Percentiles rank a stretch among this genome's conserved stretches.
phyloP scores from a whole-genome alignment of 352 stramenopile genomes.

The Phytophthora multivora region DNA sequence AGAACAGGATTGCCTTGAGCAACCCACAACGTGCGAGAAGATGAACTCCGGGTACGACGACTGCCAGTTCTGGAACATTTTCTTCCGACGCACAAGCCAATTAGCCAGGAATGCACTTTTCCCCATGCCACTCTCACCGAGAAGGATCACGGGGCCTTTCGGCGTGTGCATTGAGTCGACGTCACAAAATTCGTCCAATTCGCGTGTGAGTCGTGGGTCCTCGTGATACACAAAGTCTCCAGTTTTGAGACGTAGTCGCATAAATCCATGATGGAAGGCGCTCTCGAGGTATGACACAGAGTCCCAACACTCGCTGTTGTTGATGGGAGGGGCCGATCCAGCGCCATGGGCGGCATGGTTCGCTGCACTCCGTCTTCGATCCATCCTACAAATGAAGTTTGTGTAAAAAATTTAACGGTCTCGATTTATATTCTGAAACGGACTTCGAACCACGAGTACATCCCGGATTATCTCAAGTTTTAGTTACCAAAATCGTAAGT shows the following conservation, averaged over 20 bases:
- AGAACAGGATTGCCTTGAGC: constrained; percentile 83
- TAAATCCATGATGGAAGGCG: constrained; percentile 83
- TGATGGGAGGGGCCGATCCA: constrained; percentile 12
- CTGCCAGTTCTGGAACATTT: constrained; percentile 88
- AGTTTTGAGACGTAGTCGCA: constrained; percentile 67
- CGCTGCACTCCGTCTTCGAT: constrained; percentile 24
- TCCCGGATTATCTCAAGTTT: too few species aligned
- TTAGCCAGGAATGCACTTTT: constrained; percentile 84
- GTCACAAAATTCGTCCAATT: constrained; percentile 86
- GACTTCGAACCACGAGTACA: neutral
- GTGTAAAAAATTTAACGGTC: neutral
- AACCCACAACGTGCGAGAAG: constrained; percentile 92
- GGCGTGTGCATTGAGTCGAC: constrained; percentile 85
- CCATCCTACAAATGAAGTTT: constrained; percentile 6
- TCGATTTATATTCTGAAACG: constrained; percentile 14
- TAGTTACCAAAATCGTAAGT: neutral
- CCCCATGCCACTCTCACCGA: constrained; percentile 74
- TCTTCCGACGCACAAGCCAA: constrained; percentile 82
- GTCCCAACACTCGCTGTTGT: constrained; percentile 69
- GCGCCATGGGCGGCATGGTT: constrained; percentile 14
- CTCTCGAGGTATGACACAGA: constrained; percentile 84
- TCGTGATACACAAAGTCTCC: constrained; percentile 81
- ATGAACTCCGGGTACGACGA: constrained; percentile 86
- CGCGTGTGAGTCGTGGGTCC: constrained; percentile 60
- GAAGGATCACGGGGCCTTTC: constrained; percentile 74